Evolutionary conservation across 495 filamentous ascomycete species (phyloP), one percentile per base, ranked within the genome.

Genomic region (Talaromyces ruber): DNA sequence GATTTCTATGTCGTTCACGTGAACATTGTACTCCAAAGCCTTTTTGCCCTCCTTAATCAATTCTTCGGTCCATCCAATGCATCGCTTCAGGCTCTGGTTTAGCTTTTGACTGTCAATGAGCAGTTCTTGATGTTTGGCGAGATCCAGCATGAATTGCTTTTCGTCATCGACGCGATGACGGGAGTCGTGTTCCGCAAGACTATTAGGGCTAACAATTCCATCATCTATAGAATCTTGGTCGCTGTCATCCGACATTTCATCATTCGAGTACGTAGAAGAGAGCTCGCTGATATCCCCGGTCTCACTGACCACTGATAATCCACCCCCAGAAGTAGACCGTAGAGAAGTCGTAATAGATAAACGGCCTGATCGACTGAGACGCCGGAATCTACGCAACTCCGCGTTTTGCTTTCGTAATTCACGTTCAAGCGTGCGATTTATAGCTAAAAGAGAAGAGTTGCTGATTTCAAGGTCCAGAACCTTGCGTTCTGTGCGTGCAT

Each of bases 391-490:
- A 28, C 93, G 86, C 39, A 99, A 71, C 71, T 99, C 93, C 7
- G 90, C 83, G 22, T 89, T 91, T 68, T 98, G 94, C 66, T 94
- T 94, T 5, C 91, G 84, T 72, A 99, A 84, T 67, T 97, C 90
- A 9, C 90, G 82, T 72, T 99, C 94, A 1, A 99, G 76, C 0
- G 91, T 92, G 55, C 92, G 84, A 67, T 99, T 99, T 74, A 99
- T 97, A n/a, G 95, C 95, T 29, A 96, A 82, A 7, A 99, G 83
- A 24, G 92, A 96, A 2, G 91, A 93, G 65, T 99, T 99, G 64
- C 90, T 96, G 63, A 99, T 99, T 68, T 99, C 90, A n/a, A 99
- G 78, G 71, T 99, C 94, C 65, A 98, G 78, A 29, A 99, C 93
- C 73, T 97, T 98, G 61, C 94, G 86, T 73, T 97, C 94, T 6